Conservation (phyloP, 495 filamentous ascomycete genomes). For the Lasiosphaeris hirsuta region DNA sequence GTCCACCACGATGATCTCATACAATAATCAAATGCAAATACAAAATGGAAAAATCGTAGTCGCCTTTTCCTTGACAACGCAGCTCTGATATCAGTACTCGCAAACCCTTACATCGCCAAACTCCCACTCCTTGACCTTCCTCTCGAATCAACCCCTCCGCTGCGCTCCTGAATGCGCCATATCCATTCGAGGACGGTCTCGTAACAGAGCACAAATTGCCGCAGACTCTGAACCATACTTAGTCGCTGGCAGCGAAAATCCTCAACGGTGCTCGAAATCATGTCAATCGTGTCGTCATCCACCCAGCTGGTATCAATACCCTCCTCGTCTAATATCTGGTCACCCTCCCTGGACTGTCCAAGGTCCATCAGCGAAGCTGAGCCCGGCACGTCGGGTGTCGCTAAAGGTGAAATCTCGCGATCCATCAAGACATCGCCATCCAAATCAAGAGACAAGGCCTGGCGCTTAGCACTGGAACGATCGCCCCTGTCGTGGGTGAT, state of each 20-base stretch:
- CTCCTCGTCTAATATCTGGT: not conserved
- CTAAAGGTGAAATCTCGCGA: constrained; percentile 14
- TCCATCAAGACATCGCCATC: constrained; percentile 47
- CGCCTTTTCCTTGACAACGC: no score
- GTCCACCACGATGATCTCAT: no score
- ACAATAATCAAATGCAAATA: no score
- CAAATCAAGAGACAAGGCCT: constrained; percentile 17
- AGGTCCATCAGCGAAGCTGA: not conserved
- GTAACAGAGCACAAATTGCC: constrained; percentile 95
- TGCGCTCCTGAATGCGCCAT: constrained; percentile 36
- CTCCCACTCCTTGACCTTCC: constrained; percentile 29
- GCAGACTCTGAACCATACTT: constrained; percentile 95
- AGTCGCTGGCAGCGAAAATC: constrained; percentile 84
- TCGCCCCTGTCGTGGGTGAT: constrained; percentile 11
- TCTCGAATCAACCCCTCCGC: not conserved
- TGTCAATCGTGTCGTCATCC: constrained; percentile 60
- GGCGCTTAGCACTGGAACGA: not conserved
- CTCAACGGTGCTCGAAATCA: constrained; percentile 80
- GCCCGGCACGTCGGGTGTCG: constrained; percentile 1
- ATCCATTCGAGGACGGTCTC: constrained; percentile 94
- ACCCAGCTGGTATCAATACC: constrained; percentile 41
- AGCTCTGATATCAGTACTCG: not conserved
- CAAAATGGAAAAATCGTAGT: no score
- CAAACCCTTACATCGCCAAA: constrained; percentile 15
- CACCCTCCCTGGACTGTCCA: not conserved